Conservation (phyloP, 2,329 filamentous ascomycete genomes). For the Ploettnerulaceae sp. region DNA sequence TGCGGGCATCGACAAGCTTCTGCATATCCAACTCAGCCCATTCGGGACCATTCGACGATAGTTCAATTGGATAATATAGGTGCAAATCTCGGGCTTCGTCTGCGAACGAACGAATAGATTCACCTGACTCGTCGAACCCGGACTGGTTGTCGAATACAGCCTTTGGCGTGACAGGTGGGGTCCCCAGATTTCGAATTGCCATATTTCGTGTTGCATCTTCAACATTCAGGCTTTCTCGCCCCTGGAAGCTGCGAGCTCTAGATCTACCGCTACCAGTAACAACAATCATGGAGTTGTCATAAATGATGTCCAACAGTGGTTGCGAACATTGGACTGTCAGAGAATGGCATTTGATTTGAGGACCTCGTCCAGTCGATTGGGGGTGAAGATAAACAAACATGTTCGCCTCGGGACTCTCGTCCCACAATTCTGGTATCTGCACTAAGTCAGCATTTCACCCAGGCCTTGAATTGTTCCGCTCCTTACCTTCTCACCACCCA, state of each 20-base stretch:
- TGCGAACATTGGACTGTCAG: constrained; percentile 49
- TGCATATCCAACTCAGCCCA: constrained; percentile 45
- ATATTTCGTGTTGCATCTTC: constrained; percentile 44
- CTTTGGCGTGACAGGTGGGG: constrained; percentile 36
- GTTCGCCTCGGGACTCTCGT: constrained; percentile 46
- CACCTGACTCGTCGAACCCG: constrained; percentile 21
- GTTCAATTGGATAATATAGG: constrained; percentile 46
- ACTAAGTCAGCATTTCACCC: constrained; percentile 12
- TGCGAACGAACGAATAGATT: constrained; percentile 18
- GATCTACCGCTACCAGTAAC: constrained; percentile 18
- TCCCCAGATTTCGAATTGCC: constrained; percentile 33
- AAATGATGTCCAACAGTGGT: constrained; percentile 16
- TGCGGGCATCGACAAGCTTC: constrained; percentile 54
- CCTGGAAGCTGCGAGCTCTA: constrained; percentile 41
- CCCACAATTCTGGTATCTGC: constrained; percentile 63
- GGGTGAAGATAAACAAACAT: constrained; percentile 55
- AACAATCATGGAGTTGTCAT: constrained; percentile 16
- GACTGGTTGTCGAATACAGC: constrained; percentile 16
- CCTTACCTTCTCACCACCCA: constrained; percentile 51
- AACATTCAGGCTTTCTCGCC: constrained; percentile 38
- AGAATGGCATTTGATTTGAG: constrained; percentile 57
- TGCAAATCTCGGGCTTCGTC: constrained; percentile 41
- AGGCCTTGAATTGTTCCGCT: not conserved
- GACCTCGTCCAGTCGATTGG: constrained; percentile 43
- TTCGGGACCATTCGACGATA: constrained; percentile 26